phyloP scores from a whole-genome alignment of 1,284 basidiomycete genomes.

The Peniophora sp. region DNA sequence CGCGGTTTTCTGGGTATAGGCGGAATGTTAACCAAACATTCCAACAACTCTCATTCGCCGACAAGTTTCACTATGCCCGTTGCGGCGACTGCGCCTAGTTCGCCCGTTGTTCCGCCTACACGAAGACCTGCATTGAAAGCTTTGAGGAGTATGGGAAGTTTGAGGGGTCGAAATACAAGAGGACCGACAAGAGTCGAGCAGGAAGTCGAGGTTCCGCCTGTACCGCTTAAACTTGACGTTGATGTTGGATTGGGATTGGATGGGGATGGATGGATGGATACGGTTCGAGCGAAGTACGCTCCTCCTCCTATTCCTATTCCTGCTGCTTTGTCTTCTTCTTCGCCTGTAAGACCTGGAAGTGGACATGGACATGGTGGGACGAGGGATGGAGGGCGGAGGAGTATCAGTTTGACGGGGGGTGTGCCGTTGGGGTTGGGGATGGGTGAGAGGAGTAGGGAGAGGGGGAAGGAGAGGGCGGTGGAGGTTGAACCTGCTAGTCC shows the following conservation, averaged over 20 bases:
- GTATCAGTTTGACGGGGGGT: slow-evolving; percentile 31
- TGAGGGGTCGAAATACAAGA: slow-evolving; percentile 41
- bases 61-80: slow-evolving; percentile 16
- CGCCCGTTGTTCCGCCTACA: slow-evolving; percentile 20
- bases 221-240: slow-evolving; percentile 42
- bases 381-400: neutral
- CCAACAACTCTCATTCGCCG: slow-evolving; percentile 2
- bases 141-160: slow-evolving; percentile 71
- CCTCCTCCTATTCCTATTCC: no score
- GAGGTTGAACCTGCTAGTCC: neutral
- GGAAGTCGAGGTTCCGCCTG: slow-evolving; percentile 24
- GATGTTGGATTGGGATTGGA: slow-evolving; percentile 57
- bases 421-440: slow-evolving; percentile 57
- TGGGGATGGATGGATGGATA: slow-evolving; percentile 44
- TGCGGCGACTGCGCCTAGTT: slow-evolving; percentile 31
- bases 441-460: no score
- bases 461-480: neutral
- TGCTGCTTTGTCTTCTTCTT: no score
- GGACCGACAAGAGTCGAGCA: no score
- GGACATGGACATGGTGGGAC: no score
- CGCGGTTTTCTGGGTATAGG: slow-evolving; percentile 51
- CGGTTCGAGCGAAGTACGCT: slow-evolving; percentile 12
- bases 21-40: no score
- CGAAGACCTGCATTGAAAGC: slow-evolving; percentile 48
- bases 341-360: no score